Evolutionary conservation across 345 rosid species (phyloP).

Genomic region (Rhodamnia argentea): DNA sequence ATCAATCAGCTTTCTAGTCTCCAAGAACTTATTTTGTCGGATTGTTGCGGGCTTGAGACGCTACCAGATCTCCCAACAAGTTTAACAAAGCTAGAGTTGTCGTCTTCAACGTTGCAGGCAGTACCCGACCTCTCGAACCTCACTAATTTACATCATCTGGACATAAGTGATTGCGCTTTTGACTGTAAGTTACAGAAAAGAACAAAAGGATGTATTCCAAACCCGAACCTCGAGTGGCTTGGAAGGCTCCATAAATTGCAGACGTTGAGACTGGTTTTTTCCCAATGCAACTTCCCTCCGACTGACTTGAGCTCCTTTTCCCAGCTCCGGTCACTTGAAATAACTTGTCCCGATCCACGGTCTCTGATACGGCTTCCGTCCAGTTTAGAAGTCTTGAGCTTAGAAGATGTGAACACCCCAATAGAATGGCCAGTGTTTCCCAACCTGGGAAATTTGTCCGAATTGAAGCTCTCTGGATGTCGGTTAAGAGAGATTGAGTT

Average conservation of each 20-base stretch:
- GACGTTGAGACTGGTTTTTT: neutral
- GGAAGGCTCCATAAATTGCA: neutral
- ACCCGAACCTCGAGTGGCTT: neutral
- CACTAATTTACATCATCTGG: fast-evolving
- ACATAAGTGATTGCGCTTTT: neutral
- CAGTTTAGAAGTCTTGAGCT: fast-evolving
- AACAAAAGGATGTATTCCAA: too few relatives aligned
- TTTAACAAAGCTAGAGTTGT: fast-evolving
- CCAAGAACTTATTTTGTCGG: fast-evolving
- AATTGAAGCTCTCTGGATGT: fast-evolving
- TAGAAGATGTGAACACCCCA: neutral
- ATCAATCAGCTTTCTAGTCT: neutral
- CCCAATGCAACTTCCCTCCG: neutral
- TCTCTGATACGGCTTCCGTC: neutral
- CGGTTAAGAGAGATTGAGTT: neutral
- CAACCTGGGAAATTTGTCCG: neutral
- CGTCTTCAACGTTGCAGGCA: fast-evolving
- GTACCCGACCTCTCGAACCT: neutral
- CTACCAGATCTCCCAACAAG: neutral
- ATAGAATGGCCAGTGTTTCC: neutral
- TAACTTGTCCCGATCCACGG: neutral
- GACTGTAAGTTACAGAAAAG: fast-evolving
- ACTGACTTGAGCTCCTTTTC: neutral
- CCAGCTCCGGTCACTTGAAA: fast-evolving
- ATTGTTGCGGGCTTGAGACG: neutral